Base-by-base conservation (phyloP, 2,329 filamentous ascomycete genomes). In the Fusarium aywerte region DNA sequence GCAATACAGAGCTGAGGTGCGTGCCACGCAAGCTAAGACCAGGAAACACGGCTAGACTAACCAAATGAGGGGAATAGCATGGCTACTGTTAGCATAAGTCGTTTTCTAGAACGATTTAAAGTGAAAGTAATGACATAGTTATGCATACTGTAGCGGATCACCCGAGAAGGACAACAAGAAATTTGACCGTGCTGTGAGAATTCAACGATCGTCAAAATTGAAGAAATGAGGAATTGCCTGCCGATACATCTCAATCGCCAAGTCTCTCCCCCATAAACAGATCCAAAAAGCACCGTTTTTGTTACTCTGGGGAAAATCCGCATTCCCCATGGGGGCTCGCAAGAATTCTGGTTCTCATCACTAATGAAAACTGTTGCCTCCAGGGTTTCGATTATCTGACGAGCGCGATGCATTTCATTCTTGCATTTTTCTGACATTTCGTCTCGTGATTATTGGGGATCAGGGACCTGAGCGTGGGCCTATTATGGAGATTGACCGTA, bases 361-460 rank as follows among this genome's bases (percentile, higher is more conserved):
- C 23, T 58, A 50, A 63, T 50, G 43, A 27, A 58, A 63, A 63
- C 58, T 40, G 0, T 8, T 4, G 23, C n/a, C 45, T 27, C 31
- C 53, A 43, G 48, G 31, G 21, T 40, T 21, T 9, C 10, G 5
- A 36, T 25, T 31, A 50, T 35, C 23, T 59, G 25, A 40, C 36
- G 42, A 36, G 18, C 27, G 20, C 12, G 4, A 32, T 32, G 35
- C 35, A 58, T 55, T 45, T 38, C n/a, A n/a, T 29, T n/a, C 18
- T 12, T 51, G 15, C 25, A 33, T 50, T 51, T 42, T 23, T n/a
- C 29, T 39, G 23, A 18, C 39, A 18, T 27, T 27, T 36, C 39
- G 36, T 67, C 64, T 64, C 44, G 36, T 65, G 64, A 68, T 65
- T 29, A 50, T 32, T 49, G 40, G 57, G 31, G 59, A 43, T 51